A percentile compares a stretch with the other conserved stretches of the same genome.
phyloP scores from a whole-genome alignment of 2,329 filamentous ascomycete genomes.

The Teratosphaeria zuluensis region DNA sequence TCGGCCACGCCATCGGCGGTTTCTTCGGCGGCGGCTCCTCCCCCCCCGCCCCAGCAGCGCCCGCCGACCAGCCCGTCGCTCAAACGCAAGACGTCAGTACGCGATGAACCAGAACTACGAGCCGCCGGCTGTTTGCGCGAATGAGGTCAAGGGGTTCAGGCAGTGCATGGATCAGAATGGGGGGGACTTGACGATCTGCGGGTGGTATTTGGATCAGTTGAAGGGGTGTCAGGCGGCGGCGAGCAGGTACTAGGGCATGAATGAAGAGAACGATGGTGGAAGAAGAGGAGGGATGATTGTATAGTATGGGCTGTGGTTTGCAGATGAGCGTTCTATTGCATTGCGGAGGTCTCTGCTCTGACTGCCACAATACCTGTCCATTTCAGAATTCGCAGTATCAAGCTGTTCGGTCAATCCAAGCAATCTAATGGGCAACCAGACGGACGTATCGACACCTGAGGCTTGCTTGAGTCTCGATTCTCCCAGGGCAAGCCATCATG shows the following conservation, averaged over 20 bases:
- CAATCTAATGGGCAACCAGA: too few relatives aligned
- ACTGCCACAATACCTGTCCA: too few relatives aligned
- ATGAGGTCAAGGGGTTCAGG: slow-evolving; percentile 75
- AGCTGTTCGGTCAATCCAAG: too few relatives aligned
- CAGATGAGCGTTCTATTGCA: background rate
- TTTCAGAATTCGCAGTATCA: too few relatives aligned
- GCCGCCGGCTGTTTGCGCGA: slow-evolving; percentile 52
- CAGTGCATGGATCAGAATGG: slow-evolving; percentile 93
- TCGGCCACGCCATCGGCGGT: slow-evolving; percentile 89
- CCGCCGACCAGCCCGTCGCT: slow-evolving; percentile 17
- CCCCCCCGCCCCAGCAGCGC: slow-evolving; percentile 38
- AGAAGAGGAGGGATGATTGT: background rate
- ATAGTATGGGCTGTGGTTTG: background rate
- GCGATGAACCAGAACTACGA: slow-evolving; percentile 26
- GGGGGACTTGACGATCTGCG: slow-evolving; percentile 91
- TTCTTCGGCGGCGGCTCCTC: slow-evolving; percentile 68
- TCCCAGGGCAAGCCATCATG: too few relatives aligned
- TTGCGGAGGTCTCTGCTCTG: background rate
- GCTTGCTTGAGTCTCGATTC: too few relatives aligned
- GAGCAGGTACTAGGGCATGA: slow-evolving; percentile 34
- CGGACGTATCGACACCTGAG: too few relatives aligned
- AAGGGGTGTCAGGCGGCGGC: slow-evolving; percentile 43
- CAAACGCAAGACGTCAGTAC: slow-evolving; percentile 23
- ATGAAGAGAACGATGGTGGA: background rate
- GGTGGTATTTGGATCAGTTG: slow-evolving; percentile 93